Conservation (phyloP, 768 basidiomycete species). For the Mycena galericulata region DNA sequence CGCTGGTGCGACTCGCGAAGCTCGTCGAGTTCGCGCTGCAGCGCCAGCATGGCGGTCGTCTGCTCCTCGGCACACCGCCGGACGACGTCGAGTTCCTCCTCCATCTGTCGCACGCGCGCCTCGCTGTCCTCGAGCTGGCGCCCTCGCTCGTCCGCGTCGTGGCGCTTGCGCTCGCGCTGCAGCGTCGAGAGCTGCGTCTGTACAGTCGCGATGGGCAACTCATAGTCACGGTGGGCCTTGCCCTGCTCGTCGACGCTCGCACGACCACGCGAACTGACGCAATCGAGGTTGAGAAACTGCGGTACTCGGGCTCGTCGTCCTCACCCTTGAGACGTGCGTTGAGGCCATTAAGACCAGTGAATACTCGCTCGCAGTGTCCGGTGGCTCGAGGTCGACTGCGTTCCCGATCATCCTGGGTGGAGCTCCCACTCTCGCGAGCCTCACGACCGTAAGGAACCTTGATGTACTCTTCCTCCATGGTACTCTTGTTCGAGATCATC, state of each 20-base stretch:
- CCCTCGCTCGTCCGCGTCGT: slow-evolving; percentile 67
- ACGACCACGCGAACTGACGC: slow-evolving; percentile 48
- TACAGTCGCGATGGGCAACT: slow-evolving; percentile 92
- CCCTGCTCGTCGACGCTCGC: slow-evolving; percentile 76
- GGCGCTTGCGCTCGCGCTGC: slow-evolving; percentile 80
- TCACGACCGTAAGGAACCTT: slow-evolving; percentile 92
- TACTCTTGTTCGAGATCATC: slow-evolving; percentile 96
- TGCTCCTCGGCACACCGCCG: slow-evolving; percentile 85
- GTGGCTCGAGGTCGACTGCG: slow-evolving; percentile 54
- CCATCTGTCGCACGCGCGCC: slow-evolving; percentile 70
- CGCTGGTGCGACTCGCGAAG: slow-evolving; percentile 69
- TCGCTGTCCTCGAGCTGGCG: slow-evolving; percentile 67
- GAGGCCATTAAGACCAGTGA: slow-evolving; percentile 72
- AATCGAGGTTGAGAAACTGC: slow-evolving; percentile 49
- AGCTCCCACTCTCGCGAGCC: slow-evolving; percentile 68
- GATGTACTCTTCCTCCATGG: slow-evolving; percentile 96
- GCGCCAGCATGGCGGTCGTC: slow-evolving; percentile 65
- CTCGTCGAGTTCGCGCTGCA: slow-evolving; percentile 88
- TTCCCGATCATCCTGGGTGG: slow-evolving; percentile 68
- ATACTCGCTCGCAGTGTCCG: slow-evolving; percentile 68
- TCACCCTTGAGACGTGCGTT: slow-evolving; percentile 69
- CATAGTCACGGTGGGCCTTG: slow-evolving; percentile 86
- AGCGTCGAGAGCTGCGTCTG: slow-evolving; percentile 78
- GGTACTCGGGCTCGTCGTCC: slow-evolving; percentile 64
- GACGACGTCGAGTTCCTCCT: slow-evolving; percentile 80